Conservation (phyloP, 441 rosid species). For the Iberis amara region DNA sequence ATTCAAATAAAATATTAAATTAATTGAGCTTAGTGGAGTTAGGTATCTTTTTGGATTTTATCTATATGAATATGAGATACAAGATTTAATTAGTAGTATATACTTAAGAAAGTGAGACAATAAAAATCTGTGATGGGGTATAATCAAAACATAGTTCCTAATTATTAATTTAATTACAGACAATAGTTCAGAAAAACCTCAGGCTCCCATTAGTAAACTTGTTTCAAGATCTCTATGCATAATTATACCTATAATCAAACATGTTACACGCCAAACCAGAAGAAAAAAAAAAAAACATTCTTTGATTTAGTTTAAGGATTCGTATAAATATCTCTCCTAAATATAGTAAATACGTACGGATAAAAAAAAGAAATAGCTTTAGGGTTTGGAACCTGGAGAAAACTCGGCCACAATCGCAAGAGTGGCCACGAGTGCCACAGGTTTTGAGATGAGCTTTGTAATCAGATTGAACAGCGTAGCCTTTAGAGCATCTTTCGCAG, state of each 20-base stretch:
- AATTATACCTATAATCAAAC: too few relatives aligned
- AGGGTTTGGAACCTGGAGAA: slow-evolving; percentile 61
- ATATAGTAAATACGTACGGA: background rate
- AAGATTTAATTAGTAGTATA: slow-evolving; percentile 26
- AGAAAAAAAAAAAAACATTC: slow-evolving; percentile 24
- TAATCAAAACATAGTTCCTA: slow-evolving; percentile 24
- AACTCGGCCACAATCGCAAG: slow-evolving; percentile 85
- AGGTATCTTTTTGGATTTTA: slow-evolving; percentile 30
- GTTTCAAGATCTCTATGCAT: slow-evolving; percentile 20
- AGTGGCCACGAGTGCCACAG: slow-evolving; percentile 81
- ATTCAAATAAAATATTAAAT: slow-evolving; percentile 17
- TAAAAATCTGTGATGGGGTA: slow-evolving; percentile 25
- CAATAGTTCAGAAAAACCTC: slow-evolving; percentile 23
- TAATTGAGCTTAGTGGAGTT: slow-evolving; percentile 26
- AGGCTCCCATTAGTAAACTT: slow-evolving; percentile 23
- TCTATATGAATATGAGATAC: slow-evolving; percentile 16
- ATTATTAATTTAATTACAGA: slow-evolving; percentile 10
- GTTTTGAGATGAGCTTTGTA: slow-evolving; percentile 84
- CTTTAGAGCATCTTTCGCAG: slow-evolving; percentile 71
- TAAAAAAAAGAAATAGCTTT: background rate
- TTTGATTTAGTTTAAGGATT: slow-evolving; percentile 31
- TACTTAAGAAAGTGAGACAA: slow-evolving; percentile 27
- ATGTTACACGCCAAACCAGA: slow-evolving; percentile 31
- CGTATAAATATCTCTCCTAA: slow-evolving; percentile 1
- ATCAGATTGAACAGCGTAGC: slow-evolving; percentile 82